Base-by-base conservation (phyloP, 495 filamentous ascomycete species). In the Aspergillus indologenus region DNA sequence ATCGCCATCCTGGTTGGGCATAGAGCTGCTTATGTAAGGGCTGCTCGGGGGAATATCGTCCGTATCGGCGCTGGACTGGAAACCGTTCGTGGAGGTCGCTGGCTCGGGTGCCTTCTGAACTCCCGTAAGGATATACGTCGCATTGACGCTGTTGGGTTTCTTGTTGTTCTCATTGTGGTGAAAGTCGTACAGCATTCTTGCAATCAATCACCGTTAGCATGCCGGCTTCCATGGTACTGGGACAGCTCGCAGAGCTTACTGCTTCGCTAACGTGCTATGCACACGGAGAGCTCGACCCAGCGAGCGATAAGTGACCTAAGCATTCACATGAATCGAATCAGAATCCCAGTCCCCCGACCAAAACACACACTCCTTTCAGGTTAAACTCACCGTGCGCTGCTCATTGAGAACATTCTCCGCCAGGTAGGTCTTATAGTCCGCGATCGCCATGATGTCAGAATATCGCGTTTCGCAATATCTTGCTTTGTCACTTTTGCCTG, bases 171-270 rank as follows among this genome's bases (percentile, higher is more conserved):
- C 88, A 46, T 74, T 81, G 48, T 75, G 76, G 70, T 97, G 82
- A 64, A 96, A 98, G 15, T 96, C 92, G 71, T 86, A 96, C 1
- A 98, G 85, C 81, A 97, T 92, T 64, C 92, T 94, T 50, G 14
- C 6, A 15, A 9, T 29, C 9, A 19, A 43, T 50, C 24, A 60
- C 58, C 12, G 53, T 56, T 18, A 50, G 12, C 31, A 29, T 49
- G 19, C 56, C 53, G 45, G 8, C n/a, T 45, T 34, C 6, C 48
- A 18, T 31, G 15, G 20, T 21, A 15, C 12, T 54, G 17, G 0
- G 3, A 1, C 15, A 17, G 23, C 12, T n/a, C n/a, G 53, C 26
- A 23, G 48, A 75, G n/a, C 75, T 60, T 74, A 90, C 90, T 91
- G 84, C 74, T 96, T 96, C 3, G 91, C 91, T 17, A 79, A 66